Percentiles rank a stretch among this genome's conserved stretches.
These are phyloP conservation scores for Rhypophila decipiens DNA, from an alignment of 495 filamentous ascomycete genomes.

Conservation along the genomic window DNA sequence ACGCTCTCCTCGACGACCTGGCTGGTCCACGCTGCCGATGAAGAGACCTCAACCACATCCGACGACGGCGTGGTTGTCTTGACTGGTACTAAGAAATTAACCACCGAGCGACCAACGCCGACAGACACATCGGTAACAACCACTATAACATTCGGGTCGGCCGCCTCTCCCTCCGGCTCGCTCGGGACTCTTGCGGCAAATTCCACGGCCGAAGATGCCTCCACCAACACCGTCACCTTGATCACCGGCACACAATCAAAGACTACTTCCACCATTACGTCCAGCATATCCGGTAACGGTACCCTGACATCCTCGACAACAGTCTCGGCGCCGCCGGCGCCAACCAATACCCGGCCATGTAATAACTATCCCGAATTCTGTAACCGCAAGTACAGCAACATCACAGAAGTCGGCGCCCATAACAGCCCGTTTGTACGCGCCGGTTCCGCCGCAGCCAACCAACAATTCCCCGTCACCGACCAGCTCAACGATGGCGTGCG, in stretches of 20 bases:
- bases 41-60: constrained; percentile 1
- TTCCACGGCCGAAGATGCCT: no score
- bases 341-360: constrained; percentile 69
- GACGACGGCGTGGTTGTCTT: constrained; percentile 12
- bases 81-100: constrained; percentile 30
- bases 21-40: constrained; percentile 3
- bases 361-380: constrained; percentile 87
- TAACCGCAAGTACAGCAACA: constrained; percentile 73
- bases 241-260: constrained; percentile 15
- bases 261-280: constrained; percentile 18
- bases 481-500: constrained; percentile 87
- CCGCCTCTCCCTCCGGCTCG: constrained; percentile 16
- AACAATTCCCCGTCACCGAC: constrained; percentile 57
- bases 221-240: neutral
- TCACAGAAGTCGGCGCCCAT: constrained; percentile 78
- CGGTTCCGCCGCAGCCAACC: constrained; percentile 73
- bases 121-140: constrained; percentile 32
- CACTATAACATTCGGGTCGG: constrained; percentile 6
- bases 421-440: constrained; percentile 75
- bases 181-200: no score
- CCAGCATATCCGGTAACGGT: constrained; percentile 24
- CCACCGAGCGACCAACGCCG: constrained; percentile 17
- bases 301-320: constrained; percentile 28
- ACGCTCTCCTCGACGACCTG: neutral
- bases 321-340: constrained; percentile 34